Evolutionary conservation across 306 rosid species (phyloP).

Genomic region (Quercus variabilis): DNA sequence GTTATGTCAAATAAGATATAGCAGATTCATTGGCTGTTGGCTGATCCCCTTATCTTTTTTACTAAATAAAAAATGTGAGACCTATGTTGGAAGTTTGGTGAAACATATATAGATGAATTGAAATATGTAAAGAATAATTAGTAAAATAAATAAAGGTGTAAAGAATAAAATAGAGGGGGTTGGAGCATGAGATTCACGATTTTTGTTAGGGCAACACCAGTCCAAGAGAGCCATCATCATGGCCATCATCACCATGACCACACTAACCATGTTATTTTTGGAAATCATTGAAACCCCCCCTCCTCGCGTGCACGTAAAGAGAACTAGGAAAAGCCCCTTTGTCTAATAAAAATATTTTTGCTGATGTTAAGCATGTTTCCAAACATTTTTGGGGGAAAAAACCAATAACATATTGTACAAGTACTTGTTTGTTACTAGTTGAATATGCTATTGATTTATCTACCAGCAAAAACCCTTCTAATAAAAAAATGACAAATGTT

Average conservation of each 20-base stretch:
- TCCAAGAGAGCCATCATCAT: not conserved
- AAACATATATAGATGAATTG: not conserved
- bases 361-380: too few species aligned
- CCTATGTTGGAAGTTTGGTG: not conserved
- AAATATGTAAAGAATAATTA: not conserved
- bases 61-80: not conserved
- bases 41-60: too few species aligned
- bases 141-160: not conserved
- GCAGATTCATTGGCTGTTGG: too few species aligned
- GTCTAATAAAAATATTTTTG: not conserved
- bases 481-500: too few species aligned
- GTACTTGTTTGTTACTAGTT: too few species aligned
- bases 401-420: too few species aligned
- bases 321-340: not conserved
- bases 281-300: conserved; percentile 9
- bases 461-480: too few species aligned
- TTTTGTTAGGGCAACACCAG: not conserved
- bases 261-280: conserved; percentile 8
- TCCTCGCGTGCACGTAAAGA: conserved; percentile 40
- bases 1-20: too few species aligned
- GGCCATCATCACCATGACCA: conserved; percentile 15
- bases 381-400: too few species aligned
- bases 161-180: not conserved
- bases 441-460: too few species aligned
- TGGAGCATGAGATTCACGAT: not conserved